phyloP scores from a whole-genome alignment of 2,329 filamentous ascomycete species.

The Pseudopyrenochaeta lycopersici region DNA sequence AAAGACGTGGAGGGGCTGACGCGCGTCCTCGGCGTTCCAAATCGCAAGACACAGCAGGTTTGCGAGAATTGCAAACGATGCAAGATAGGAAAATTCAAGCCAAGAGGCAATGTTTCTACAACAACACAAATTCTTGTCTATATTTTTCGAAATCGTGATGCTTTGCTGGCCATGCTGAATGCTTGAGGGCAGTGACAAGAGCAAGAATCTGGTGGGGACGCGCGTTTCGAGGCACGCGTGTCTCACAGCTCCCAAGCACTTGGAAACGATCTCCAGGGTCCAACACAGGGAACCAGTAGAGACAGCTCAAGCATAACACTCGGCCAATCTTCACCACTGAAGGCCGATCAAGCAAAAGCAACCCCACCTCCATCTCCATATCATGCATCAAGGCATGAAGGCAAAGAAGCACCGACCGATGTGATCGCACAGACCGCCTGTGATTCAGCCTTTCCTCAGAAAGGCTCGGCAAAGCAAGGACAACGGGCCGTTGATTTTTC shows the following conservation, averaged over 20 bases:
- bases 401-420: neutral
- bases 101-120: slow-evolving; percentile 23
- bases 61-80: slow-evolving; percentile 13
- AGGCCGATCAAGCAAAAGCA: neutral
- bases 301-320: neutral
- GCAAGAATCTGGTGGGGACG: slow-evolving; percentile 14
- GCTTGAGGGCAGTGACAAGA: neutral
- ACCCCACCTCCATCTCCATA: neutral
- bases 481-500: slow-evolving; percentile 4
- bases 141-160: neutral
- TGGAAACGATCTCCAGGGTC: neutral
- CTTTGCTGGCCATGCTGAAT: slow-evolving; percentile 1
- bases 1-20: slow-evolving; percentile 23
- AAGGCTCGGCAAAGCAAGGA: neutral
- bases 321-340: neutral
- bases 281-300: no score
- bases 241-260: neutral
- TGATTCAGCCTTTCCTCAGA: slow-evolving; percentile 3
- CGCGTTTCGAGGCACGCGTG: slow-evolving; percentile 15
- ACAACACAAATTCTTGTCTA: slow-evolving; percentile 1
- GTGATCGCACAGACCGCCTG: neutral
- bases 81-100: slow-evolving; percentile 23
- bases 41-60: slow-evolving; percentile 11
- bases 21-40: slow-evolving; percentile 23
- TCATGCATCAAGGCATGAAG: neutral